These are phyloP conservation scores for Carex myosuroides DNA, from an alignment of 176 grass and related monocot species.

Conservation along the genomic window DNA sequence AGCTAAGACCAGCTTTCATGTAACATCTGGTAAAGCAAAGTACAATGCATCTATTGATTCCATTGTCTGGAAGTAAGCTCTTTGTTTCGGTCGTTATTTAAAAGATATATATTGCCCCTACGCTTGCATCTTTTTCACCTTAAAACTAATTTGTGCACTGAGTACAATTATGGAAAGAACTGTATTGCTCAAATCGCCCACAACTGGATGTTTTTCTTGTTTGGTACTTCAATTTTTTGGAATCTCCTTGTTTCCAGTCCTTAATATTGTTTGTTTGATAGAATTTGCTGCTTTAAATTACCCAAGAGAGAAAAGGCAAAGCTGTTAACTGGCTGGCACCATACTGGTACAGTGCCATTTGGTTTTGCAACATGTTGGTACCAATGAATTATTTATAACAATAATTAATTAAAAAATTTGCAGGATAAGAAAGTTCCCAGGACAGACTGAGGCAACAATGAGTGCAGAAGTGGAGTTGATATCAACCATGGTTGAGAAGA, in stretches of 20 bases:
- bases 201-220: background rate
- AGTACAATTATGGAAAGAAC: background rate
- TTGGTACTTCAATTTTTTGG: background rate
- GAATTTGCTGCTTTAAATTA: background rate
- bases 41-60: slow-evolving; percentile 98
- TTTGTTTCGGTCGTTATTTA: background rate
- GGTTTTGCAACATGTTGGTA: background rate
- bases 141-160: background rate
- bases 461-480: slow-evolving; percentile 97
- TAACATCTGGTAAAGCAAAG: slow-evolving; percentile 96
- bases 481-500: slow-evolving; percentile 96
- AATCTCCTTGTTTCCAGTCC: background rate
- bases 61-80: slow-evolving; percentile 91
- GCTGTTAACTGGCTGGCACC: background rate
- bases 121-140: background rate
- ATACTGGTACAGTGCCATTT: background rate
- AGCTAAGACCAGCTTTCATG: slow-evolving; percentile 95
- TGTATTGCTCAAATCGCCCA: background rate
- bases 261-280: background rate
- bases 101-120: background rate
- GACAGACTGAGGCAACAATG: slow-evolving; percentile 98
- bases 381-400: background rate
- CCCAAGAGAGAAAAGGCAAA: background rate
- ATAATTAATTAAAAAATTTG: background rate
- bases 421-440: slow-evolving; percentile 97